phyloP scores from a whole-genome alignment of 192 early-diverging fungal species.

The Geranomyces michiganensis region DNA sequence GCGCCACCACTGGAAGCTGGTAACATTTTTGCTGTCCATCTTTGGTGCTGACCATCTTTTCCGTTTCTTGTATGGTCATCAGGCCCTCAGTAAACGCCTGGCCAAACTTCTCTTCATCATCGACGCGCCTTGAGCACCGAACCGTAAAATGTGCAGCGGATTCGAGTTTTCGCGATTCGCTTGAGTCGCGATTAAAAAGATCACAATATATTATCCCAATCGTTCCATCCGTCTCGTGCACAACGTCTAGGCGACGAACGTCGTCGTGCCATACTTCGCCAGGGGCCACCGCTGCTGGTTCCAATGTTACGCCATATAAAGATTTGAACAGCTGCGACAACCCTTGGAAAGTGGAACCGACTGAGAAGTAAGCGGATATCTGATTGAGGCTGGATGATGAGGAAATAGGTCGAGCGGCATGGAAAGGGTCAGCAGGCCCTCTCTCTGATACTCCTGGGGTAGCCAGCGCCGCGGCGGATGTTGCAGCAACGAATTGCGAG shows the following conservation, averaged over 20 bases:
- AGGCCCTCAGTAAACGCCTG: not conserved
- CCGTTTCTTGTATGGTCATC: conserved; percentile 13
- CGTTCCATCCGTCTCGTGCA: conserved; percentile 83
- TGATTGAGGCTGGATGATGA: conserved; percentile 27
- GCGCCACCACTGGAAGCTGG: conserved; percentile 58
- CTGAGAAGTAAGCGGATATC: conserved; percentile 80
- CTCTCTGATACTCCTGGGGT: not conserved
- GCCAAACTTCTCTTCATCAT: conserved; percentile 64
- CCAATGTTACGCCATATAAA: conserved; percentile 86
- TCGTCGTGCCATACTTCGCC: conserved; percentile 93
- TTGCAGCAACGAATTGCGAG: conserved; percentile 44
- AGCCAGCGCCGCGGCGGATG: not conserved
- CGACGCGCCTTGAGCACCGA: conserved; percentile 82
- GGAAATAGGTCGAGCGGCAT: not conserved
- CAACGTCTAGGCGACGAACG: conserved; percentile 86
- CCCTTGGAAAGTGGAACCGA: conserved; percentile 85
- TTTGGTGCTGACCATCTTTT: conserved; percentile 29
- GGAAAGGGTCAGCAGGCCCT: conserved; percentile 17
- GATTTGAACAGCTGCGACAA: conserved; percentile 81
- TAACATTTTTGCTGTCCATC: conserved; percentile 31
- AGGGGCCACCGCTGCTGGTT: conserved; percentile 60
- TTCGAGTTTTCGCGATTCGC: conserved; percentile 57
- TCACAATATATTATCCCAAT: conserved; percentile 96
- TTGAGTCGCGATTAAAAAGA: conserved; percentile 68
- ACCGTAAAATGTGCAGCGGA: conserved; percentile 97